Base-by-base conservation (phyloP, 208 protist genomes). In the Trypanosoma cruzi region DNA sequence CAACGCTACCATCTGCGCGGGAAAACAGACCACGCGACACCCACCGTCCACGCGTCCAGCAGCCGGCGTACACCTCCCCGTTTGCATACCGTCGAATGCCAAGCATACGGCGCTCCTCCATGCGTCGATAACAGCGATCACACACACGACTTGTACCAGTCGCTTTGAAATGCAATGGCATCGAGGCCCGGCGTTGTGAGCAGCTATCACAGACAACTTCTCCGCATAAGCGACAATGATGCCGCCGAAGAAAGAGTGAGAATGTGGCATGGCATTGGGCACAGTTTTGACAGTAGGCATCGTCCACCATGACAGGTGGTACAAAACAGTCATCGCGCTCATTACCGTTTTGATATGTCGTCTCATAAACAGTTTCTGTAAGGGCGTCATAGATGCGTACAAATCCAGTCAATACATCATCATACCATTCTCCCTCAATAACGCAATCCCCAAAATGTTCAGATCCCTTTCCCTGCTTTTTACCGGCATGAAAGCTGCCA, bases 141-240 rank as follows among this genome's bases (percentile, higher is more conserved):
- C 89, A 96, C 40, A 96, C 86, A 7, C 91, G 84, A 59, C 91
- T 77, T 26, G 66, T 74, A 7, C 60, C 53, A 0, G 64, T 57
- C 36, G 68, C 28, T 48, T 81, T 80, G 67, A 94, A 90, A 68
- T 91, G 88, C 4, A 61, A 10, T 4, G 91, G 90, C 63, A 97
- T 70, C 10, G 73, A 57, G 0, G 88, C 89, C 4, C 89, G 80
- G 49, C 77, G 69, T 64, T 85, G 77, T 14, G 89, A 81, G 82
- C 96, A 98, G n/a, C 73, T 62, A 58, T 92, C 86, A 70, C 96
- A 98, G 63, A 95, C 90, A 11, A 98, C 77, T 18, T 90, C 66
- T 1, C 96, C 96, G 74, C 96, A 98, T 26, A 97, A 65, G 28
- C 96, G 88, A 78, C 96, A 98, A 74, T 98, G 96, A 72, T 96